phyloP scores from a whole-genome alignment of 148 eudicot genomes.

The Gaultheria prostrata region DNA sequence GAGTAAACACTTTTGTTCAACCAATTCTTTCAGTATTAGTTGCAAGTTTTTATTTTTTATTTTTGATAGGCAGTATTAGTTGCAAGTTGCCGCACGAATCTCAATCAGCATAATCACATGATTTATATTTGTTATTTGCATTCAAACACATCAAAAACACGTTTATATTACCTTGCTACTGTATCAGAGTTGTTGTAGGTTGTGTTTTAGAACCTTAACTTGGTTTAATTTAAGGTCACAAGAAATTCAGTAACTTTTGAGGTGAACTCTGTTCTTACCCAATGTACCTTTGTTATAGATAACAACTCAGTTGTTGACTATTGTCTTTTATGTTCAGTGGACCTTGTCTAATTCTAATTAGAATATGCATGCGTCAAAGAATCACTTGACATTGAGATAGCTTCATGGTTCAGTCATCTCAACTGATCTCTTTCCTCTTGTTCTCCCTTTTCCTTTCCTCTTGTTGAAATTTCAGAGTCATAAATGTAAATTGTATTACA shows the following conservation, averaged over 20 bases:
- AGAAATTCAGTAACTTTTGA: constrained; percentile 11
- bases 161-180: neutral
- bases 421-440: constrained; percentile 3
- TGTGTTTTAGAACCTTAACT: neutral
- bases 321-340: neutral
- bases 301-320: neutral
- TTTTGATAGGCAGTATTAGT: neutral
- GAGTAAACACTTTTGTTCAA: neutral
- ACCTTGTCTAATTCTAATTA: neutral
- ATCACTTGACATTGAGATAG: neutral
- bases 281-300: neutral
- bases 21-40: neutral
- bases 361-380: neutral
- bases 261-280: neutral
- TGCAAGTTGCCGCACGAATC: neutral
- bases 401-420: neutral
- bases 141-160: neutral
- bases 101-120: neutral
- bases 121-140: neutral
- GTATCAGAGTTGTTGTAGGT: neutral
- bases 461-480: neutral
- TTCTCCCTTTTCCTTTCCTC: constrained; percentile 6
- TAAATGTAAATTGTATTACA: neutral
- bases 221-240: neutral
- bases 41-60: neutral